phyloP scores from a whole-genome alignment of 1,139 yeast species.

The Kazachstania sp. region DNA sequence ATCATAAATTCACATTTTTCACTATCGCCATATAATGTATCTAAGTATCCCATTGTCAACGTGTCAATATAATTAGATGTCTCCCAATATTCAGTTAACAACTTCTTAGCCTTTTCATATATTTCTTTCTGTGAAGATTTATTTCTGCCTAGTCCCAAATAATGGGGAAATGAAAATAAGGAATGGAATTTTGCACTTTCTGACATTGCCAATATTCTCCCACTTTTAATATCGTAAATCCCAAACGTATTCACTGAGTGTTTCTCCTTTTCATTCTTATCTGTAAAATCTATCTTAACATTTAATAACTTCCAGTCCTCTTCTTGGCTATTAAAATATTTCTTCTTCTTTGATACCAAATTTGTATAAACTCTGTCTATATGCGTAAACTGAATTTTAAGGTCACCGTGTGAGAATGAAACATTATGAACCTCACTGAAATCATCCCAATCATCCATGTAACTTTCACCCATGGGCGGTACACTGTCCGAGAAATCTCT shows the following conservation, averaged over 20 bases:
- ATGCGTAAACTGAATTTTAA: slow-evolving; percentile 21
- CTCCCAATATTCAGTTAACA: slow-evolving; percentile 29
- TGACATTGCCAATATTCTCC: slow-evolving; percentile 57
- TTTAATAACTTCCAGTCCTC: slow-evolving; percentile 29
- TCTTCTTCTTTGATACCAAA: slow-evolving; percentile 11
- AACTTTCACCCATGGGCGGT: slow-evolving; percentile 25
- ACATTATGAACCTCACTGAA: slow-evolving; percentile 25
- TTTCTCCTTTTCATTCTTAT: slow-evolving; percentile 38
- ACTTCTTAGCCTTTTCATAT: slow-evolving; percentile 35
- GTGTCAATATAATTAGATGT: slow-evolving; percentile 32
- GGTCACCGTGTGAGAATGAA: slow-evolving; percentile 24
- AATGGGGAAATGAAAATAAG: slow-evolving; percentile 35
- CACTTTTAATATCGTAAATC: slow-evolving; percentile 61
- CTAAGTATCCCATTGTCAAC: slow-evolving; percentile 37
- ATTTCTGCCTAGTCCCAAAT: slow-evolving; percentile 23
- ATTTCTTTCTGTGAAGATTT: slow-evolving; percentile 35
- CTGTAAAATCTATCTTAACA: slow-evolving; percentile 27
- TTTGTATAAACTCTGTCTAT: slow-evolving; percentile 20
- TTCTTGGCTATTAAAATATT: slow-evolving; percentile 27
- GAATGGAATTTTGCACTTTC: slow-evolving; percentile 71
- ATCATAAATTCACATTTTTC: slow-evolving; percentile 63
- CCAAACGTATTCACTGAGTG: slow-evolving; percentile 51
- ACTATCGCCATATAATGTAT: slow-evolving; percentile 25
- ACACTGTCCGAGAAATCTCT: slow-evolving; percentile 19
- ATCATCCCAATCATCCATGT: slow-evolving; percentile 16